Conservation (phyloP, 2,329 filamentous ascomycete genomes). For the Penicillium palitans region DNA sequence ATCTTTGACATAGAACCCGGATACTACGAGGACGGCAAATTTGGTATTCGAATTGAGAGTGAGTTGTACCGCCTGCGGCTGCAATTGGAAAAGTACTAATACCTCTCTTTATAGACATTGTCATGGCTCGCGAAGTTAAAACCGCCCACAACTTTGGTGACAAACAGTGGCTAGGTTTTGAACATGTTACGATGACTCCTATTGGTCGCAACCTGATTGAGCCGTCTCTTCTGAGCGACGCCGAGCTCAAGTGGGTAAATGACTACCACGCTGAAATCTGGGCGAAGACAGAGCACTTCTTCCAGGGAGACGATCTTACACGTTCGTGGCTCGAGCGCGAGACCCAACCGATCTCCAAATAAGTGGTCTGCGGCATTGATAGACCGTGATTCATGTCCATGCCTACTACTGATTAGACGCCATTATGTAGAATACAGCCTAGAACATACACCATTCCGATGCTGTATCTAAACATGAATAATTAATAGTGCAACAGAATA, state of each 20-base stretch:
- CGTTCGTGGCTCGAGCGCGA: conserved; percentile 82
- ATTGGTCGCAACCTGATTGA: conserved; percentile 90
- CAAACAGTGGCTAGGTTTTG: conserved; percentile 91
- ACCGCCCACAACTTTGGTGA: conserved; percentile 88
- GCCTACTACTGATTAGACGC: background rate
- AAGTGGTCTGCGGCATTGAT: conserved; percentile 7
- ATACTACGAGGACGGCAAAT: conserved; percentile 93
- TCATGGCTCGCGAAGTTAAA: conserved; percentile 85
- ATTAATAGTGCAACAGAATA: background rate
- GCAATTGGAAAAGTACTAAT: conserved; percentile 8
- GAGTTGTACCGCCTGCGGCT: conserved; percentile 20
- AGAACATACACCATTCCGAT: background rate
- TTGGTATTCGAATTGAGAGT: conserved; percentile 93
- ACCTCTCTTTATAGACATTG: conserved; percentile 59
- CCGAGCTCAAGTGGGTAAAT: conserved; percentile 85
- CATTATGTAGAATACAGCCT: background rate
- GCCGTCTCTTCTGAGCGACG: conserved; percentile 64
- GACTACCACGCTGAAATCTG: conserved; percentile 78
- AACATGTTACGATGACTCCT: conserved; percentile 96
- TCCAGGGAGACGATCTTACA: conserved; percentile 70
- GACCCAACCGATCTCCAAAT: conserved; percentile 63
- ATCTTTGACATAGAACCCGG: conserved; percentile 66
- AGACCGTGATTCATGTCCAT: background rate
- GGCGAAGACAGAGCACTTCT: conserved; percentile 76
- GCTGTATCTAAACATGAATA: background rate